Evolutionary conservation across 805 yeast genomes (phyloP), one percentile per base, ranked within the genome.

Genomic region (Deakozyma indianensis): DNA sequence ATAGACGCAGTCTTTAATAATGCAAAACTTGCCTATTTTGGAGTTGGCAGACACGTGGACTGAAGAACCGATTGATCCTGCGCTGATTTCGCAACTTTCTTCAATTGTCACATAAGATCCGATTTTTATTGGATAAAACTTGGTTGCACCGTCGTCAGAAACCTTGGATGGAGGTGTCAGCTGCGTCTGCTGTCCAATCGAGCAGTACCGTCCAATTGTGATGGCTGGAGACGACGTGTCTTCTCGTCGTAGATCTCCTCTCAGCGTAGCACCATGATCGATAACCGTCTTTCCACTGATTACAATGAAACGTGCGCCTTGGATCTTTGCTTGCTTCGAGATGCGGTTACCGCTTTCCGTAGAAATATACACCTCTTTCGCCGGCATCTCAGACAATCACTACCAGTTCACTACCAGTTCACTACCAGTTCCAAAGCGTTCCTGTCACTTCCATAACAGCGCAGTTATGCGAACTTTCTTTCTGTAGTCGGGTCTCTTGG

Each of bases 61-160:
- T 23, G 53, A 50, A 3, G 64, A 59, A 3, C 71, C 71, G 5
- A 67, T 56, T n/a, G 56, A 44, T 3, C 68, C 68, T 4, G 70
- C 68, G 43, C 60, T 53, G 15, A 65, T 43, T 4, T 35, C 41
- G 2, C 60, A 45, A 32, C 50, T 43, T n/a, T 43, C 43, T 21
- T 69, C 71, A 7, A 67, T 52, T 22, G 51, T 51, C 14, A 68
- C 71, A 42, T 49, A 57, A 40, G 56, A 56, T 21, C 71, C 71
- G 15, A 68, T 56, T 32, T 58, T 53, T 28, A 62, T 45, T 0
- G 70, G 69, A 43, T 59, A 61, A 44, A 51, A 56, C 24, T 45
- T 46, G 28, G 7, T 25, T 25, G 41, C 47, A 21, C 42, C 32
- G 22, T 44, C 46, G 27, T 44, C 35, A 35, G 44, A 44, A n/a